A percentile compares a stretch with the other conserved stretches of the same genome.
Evolutionary conservation across 2,329 filamentous ascomycete genomes (phyloP).

Genomic region (Colletotrichum filicis): DNA sequence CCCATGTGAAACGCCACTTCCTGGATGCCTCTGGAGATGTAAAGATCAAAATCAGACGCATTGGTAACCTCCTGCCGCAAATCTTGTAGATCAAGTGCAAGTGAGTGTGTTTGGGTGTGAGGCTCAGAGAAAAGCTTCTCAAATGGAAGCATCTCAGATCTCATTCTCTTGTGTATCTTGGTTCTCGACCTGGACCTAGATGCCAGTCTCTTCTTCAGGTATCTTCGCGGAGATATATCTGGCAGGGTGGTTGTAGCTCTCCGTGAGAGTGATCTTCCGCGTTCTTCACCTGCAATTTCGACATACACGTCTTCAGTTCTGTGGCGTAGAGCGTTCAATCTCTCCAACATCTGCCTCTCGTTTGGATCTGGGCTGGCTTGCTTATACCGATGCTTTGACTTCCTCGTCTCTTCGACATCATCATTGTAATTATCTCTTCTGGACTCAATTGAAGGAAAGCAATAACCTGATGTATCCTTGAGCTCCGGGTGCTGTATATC

Average conservation of each 20-base stretch:
- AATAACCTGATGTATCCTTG: neutral
- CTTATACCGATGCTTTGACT: neutral
- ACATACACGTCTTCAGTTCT: neutral
- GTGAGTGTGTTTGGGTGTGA: neutral
- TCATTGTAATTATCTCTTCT: neutral
- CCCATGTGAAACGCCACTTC: constrained; percentile 16
- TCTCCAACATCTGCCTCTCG: constrained; percentile 10
- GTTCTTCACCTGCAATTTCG: neutral
- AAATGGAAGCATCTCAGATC: constrained; percentile 19
- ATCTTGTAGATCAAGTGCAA: constrained; percentile 3
- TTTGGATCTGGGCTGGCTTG: neutral
- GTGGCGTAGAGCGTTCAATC: constrained; percentile 14
- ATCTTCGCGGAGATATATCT: neutral
- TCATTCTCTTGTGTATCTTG: constrained; percentile 25
- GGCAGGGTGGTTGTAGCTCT: neutral
- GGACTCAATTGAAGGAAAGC: neutral
- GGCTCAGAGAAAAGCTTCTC: neutral
- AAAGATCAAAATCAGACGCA: constrained; percentile 11
- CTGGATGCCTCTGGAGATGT: constrained; percentile 12
- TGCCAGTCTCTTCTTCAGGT: constrained; percentile 10
- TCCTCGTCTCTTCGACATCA: neutral
- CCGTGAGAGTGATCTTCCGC: neutral
- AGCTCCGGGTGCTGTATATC: neutral
- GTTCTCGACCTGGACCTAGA: constrained; percentile 9
- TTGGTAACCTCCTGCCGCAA: neutral